Conservation (phyloP, 2,329 filamentous ascomycete genomes). For the Curvularia sp. region DNA sequence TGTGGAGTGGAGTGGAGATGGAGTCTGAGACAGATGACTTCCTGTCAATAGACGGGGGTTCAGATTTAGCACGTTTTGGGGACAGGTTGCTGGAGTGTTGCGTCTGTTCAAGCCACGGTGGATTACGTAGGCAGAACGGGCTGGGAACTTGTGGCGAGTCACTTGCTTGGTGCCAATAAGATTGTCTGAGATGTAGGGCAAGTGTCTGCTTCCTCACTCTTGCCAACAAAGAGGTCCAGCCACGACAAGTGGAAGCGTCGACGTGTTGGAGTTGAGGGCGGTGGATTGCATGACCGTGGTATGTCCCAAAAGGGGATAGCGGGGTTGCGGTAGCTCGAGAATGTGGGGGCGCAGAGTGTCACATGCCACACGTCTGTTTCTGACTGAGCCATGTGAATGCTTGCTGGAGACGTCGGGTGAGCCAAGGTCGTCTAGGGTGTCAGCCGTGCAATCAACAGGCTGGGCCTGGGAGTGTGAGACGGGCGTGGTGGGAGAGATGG, state of each 20-base stretch:
- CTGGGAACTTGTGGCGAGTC: background rate
- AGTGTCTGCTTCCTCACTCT: too few species aligned
- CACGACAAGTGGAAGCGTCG: background rate
- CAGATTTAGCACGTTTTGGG: background rate
- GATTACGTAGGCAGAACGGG: background rate
- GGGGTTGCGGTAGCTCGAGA: constrained; percentile 16
- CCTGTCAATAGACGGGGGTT: background rate
- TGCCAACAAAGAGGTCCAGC: too few species aligned
- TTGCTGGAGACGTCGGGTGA: constrained; percentile 19
- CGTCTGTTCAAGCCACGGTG: background rate
- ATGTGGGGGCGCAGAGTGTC: constrained; percentile 32
- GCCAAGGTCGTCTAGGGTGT: constrained; percentile 27
- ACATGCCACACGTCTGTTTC: constrained; percentile 32
- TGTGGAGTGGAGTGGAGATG: background rate
- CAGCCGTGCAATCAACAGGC: constrained; percentile 25
- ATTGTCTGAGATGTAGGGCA: background rate
- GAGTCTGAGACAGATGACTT: background rate
- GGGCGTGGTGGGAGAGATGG: background rate
- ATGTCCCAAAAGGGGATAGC: constrained; percentile 14
- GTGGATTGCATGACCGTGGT: constrained; percentile 14
- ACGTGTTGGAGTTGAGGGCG: background rate
- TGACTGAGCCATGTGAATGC: constrained; percentile 23
- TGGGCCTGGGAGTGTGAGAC: constrained; percentile 11
- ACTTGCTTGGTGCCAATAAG: background rate
- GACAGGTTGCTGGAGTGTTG: background rate